Evolutionary conservation across 352 stramenopile genomes (phyloP), one percentile per base, ranked within the genome.

Genomic region (Lagenidium sp.): DNA sequence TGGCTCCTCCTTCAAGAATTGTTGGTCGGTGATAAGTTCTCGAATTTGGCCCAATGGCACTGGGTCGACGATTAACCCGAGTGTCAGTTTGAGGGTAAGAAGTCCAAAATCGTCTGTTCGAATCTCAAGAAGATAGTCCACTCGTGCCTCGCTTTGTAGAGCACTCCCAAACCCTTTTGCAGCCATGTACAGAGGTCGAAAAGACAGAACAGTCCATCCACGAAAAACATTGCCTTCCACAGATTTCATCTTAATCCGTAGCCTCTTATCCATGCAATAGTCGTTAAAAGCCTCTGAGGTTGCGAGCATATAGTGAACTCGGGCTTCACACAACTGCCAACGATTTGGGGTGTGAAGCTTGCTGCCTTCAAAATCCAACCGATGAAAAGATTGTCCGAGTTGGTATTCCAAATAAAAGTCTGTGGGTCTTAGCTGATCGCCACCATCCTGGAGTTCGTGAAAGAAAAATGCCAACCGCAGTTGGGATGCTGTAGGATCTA

Each of bases 341-440:
- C 79, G 73, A 23, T 92, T 88, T 0, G 66, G 70, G 6, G 79
- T 88, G 41, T 89, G 79, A 25, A 60, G 63, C 36, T 92, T 92
- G 50, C 74, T 85, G 18, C 79, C 79, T 48, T 89, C 76, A 16
- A 92, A 68, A 34, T 82, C 53, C 11, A 92, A 41, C 18, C 55
- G 60, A 8, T 50, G 64, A 22, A 86, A 61, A 19, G 52, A 38
- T 48, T 92, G 79, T 0, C 76, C 79, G 5, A 92, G 43, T 31
- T 89, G 76, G 36, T 92, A 92, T 32, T 87, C 76, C 23, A 89
- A 57, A 38, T 73, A 85, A 20, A 86, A 92, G 16, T 89, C 72
- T 0, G 69, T 75, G 1, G 76, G 65, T 5, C 55, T 51, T 25
- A 85, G 50, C 1, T 71, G 38, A 0, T 65, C 67, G 0, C 75